phyloP scores from a whole-genome alignment of 2,329 filamentous ascomycete species.

The Ceratocystis ficicola region DNA sequence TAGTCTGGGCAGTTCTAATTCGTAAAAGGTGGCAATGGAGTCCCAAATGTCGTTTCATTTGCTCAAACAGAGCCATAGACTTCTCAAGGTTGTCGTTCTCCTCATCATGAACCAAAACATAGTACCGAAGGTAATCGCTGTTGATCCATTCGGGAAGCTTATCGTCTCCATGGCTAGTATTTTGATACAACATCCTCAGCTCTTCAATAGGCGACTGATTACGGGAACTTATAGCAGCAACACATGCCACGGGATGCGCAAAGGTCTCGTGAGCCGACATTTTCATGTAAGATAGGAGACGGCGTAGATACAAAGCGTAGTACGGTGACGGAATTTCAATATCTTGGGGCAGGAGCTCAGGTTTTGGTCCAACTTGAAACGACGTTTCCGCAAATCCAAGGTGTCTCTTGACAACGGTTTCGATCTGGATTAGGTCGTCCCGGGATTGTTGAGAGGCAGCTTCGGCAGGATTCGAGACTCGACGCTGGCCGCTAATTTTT shows the following conservation, averaged over 20 bases:
- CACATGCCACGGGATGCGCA: conserved; percentile 81
- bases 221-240: conserved; percentile 88
- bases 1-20: conserved; percentile 71
- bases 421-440: conserved; percentile 49
- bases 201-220: conserved; percentile 77
- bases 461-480: conserved; percentile 15
- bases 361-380: conserved; percentile 29
- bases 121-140: conserved; percentile 86
- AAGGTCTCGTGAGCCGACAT: conserved; percentile 84
- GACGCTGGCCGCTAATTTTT: conserved; percentile 15
- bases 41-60: conserved; percentile 98
- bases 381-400: conserved; percentile 59
- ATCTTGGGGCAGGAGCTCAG: conserved; percentile 31
- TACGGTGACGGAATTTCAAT: conserved; percentile 56
- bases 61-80: conserved; percentile 83
- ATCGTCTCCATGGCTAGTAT: conserved; percentile 65
- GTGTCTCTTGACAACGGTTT: conserved; percentile 69
- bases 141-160: conserved; percentile 75
- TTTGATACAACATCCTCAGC: conserved; percentile 67
- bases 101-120: conserved; percentile 92
- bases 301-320: conserved; percentile 72
- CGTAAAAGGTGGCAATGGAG: conserved; percentile 87
- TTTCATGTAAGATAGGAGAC: conserved; percentile 67
- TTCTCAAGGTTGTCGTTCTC: conserved; percentile 85
- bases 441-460: conserved; percentile 21